Evolutionary conservation across 225 moss, liverwort and hornwort genomes (phyloP), one percentile per base, ranked within the genome.

Genomic region (Rhytidiadelphus loreus): DNA sequence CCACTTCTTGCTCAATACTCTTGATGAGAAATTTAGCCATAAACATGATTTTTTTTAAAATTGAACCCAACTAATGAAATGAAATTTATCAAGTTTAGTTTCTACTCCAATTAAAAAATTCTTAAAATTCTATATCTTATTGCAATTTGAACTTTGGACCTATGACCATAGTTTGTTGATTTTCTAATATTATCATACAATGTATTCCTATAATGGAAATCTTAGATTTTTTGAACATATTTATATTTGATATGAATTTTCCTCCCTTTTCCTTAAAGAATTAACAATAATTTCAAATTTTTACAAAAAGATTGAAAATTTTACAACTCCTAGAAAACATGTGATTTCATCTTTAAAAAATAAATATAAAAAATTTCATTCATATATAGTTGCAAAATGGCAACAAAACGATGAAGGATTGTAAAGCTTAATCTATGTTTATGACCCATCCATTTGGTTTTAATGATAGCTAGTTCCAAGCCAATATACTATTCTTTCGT

Each of bases 401-500:
- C 4, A 30, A 30, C 12, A 30, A 73, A 73, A 30, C 2, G 3
- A 1, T 29, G 4, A 73, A 74, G 5, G 10, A 75, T 21, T 75
- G 4, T 11, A 3, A 33, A 1, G 21, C 8, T 74, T 50, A 48
- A 2, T 50, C 1, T 0, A 1, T 50, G 2, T 12, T 48, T 8
- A 13, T 50, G 8, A 13, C 7, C 46, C 50, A 50, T 12, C 13
- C 7, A 35, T 37, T 15, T 2, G 8, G 8, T 33, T n/a, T n/a
- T 52, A 3, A 52, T 35, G 5, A 35, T 35, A 35, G 13, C 2
- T 41, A 3, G 5, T 76, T 52, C 8, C 35, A 76, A 52, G 23
- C 8, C 35, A 13, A 8, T 76, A 22, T 30, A 17, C 7, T 46
- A 30, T 19, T 11, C 17, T 0, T 73, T 1, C 4, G 6, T 30